A percentile compares a stretch with the other conserved stretches of the same genome.
Evolutionary conservation across 257 asterid genomes (phyloP).

Genomic region (Paulownia fortunei): DNA sequence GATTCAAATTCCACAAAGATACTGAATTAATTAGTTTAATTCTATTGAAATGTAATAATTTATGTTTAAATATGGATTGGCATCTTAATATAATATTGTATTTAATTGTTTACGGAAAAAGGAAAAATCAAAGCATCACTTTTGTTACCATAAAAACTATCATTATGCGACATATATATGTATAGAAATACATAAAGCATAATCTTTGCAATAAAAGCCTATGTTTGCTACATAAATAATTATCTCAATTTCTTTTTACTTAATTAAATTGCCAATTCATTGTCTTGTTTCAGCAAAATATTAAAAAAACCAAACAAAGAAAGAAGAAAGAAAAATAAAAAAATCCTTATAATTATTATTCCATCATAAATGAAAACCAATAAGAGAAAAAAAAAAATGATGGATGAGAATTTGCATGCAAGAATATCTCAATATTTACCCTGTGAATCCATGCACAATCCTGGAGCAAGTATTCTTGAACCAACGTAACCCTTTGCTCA

Average conservation of each 20-base stretch:
- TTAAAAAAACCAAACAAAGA: neutral
- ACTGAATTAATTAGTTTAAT: too few species aligned
- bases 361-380: neutral
- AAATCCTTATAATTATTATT: neutral
- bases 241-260: neutral
- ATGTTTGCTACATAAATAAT: neutral
- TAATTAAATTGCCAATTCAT: neutral
- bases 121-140: neutral
- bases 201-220: neutral
- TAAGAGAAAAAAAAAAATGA: neutral
- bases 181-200: too few species aligned
- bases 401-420: conserved; percentile 1
- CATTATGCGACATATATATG: too few species aligned
- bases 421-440: neutral
- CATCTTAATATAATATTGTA: too few species aligned
- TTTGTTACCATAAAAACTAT: too few species aligned
- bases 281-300: too few species aligned
- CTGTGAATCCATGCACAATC: conserved; percentile 51
- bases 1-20: too few species aligned
- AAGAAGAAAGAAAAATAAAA: neutral
- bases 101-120: too few species aligned
- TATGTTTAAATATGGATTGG: too few species aligned
- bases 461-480: conserved; percentile 58
- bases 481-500: conserved; percentile 63
- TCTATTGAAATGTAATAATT: too few species aligned